Evolutionary conservation across 140 eudicot species (phyloP), one percentile per base, ranked within the genome.

Genomic region (Cichorium intybus): DNA sequence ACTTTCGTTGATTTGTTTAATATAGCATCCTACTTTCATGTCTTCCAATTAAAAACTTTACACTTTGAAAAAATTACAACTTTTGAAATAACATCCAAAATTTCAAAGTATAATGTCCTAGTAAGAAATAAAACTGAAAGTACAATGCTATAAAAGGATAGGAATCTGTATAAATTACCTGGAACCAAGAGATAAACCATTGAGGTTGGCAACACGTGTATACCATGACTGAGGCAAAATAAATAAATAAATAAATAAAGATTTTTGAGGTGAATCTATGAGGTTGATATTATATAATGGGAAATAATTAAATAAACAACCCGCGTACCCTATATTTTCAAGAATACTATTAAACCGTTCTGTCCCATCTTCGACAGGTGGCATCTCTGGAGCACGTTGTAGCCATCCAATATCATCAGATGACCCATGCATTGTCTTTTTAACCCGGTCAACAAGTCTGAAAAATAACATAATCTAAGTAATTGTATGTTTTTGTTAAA

Each of bases 321-420:
- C 24, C 7, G 0, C 18, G 24, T 74, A 94, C 99, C 95, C 69
- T 23, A 94, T 89, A 64, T 87, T 86, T 54, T 89, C 95, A 51
- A 94, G 94, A 68, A 89, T 88, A 84, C 82, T 86, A 73, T 54
- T 76, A 75, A 89, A 94, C 49, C 95, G 87, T 52, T 82, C 95
- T 20, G 99, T 94, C 52, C 97, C 97, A 72, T 94, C 95, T 63
- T 89, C 95, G 54, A 86, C 92, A 11, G 95, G 84, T 73, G 95
- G 99, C 99, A 88, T 79, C 20, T 77, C 82, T 1, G 89, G 60
- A 80, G 80, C 97, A 45, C 83, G 82, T 65, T 89, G 95, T 46
- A 94, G 83, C 99, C 99, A 94, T 26, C 99, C 99, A 54, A 94
- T 94, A 79, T 94, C 99, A 80, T 86, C 95, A 18, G 99, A 94